Conservation (phyloP, 2,329 filamentous ascomycete genomes). For the Aspergillus novoparasiticus region DNA sequence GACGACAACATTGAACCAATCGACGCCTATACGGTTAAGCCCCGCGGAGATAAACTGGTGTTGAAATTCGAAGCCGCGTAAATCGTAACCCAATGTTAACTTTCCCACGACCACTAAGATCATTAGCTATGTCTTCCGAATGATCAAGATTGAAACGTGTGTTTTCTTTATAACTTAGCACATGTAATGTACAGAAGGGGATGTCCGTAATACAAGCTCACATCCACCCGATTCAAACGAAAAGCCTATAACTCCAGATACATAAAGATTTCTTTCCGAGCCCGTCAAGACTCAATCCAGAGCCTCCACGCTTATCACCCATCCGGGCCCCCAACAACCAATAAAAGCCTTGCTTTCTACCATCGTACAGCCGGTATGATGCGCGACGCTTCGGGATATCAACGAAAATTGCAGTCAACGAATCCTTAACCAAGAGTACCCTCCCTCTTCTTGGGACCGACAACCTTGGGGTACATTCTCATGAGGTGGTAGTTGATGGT, state of each 20-base stretch:
- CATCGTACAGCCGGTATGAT: neutral
- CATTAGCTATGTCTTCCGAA: neutral
- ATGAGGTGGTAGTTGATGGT: conserved; percentile 90
- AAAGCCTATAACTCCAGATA: conserved; percentile 17
- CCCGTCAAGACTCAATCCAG: conserved; percentile 6
- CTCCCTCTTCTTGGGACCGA: conserved; percentile 69
- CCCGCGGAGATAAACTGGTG: conserved; percentile 60
- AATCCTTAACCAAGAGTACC: conserved; percentile 36
- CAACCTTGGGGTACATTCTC: conserved; percentile 73
- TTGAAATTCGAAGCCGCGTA: conserved; percentile 53
- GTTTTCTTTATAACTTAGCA: conserved; percentile 4
- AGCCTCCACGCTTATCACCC: conserved; percentile 3
- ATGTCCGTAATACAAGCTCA: conserved; percentile 7
- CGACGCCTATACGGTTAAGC: conserved; percentile 66
- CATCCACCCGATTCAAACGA: conserved; percentile 12
- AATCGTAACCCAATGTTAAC: neutral
- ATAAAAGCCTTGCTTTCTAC: neutral
- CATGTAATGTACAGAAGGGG: conserved; percentile 30
- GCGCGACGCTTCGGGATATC: conserved; percentile 8
- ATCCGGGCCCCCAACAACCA: neutral
- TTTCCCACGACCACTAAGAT: neutral
- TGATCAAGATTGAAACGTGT: neutral
- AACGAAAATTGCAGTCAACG: conserved; percentile 1
- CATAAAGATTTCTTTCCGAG: conserved; percentile 1
- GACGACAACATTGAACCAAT: conserved; percentile 66